These are phyloP conservation scores for Iberis pinnata DNA, from an alignment of 345 rosid species.

Conservation along the genomic window DNA sequence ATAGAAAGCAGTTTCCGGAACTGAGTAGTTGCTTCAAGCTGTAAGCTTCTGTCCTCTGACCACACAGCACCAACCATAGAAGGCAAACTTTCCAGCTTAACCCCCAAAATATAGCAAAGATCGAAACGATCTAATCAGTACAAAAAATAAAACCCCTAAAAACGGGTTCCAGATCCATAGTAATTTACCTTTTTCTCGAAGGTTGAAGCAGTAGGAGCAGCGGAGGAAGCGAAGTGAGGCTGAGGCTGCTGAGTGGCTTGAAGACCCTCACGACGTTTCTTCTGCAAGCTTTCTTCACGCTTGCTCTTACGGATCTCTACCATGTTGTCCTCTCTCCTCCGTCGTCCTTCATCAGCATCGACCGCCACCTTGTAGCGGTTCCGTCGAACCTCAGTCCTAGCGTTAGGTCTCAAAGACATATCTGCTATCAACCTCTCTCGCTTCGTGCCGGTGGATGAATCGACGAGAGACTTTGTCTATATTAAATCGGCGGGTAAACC, in stretches of 20 bases:
- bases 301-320: constrained; percentile 89
- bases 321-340: constrained; percentile 87
- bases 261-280: constrained; percentile 81
- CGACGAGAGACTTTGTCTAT: too few species aligned
- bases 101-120: too few species aligned
- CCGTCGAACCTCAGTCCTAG: constrained; percentile 65
- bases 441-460: too few species aligned
- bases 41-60: constrained; percentile 49
- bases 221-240: constrained; percentile 32
- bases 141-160: neutral
- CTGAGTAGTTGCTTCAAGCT: constrained; percentile 77
- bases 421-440: neutral
- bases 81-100: constrained; percentile 70
- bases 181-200: constrained; percentile 55
- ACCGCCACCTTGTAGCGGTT: constrained; percentile 76
- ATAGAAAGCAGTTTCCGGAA: constrained; percentile 74
- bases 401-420: constrained; percentile 77
- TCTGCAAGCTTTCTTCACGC: constrained; percentile 78
- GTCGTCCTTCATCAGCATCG: constrained; percentile 77
- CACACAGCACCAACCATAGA: constrained; percentile 62
- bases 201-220: constrained; percentile 37
- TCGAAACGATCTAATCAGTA: constrained; percentile 11
- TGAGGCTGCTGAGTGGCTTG: constrained; percentile 39
- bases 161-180: constrained; percentile 4
- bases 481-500: too few species aligned